Evolutionary conservation across 176 grass and related monocot genomes (phyloP), one percentile per base, ranked within the genome.

Genomic region (Juncus inflexus): DNA sequence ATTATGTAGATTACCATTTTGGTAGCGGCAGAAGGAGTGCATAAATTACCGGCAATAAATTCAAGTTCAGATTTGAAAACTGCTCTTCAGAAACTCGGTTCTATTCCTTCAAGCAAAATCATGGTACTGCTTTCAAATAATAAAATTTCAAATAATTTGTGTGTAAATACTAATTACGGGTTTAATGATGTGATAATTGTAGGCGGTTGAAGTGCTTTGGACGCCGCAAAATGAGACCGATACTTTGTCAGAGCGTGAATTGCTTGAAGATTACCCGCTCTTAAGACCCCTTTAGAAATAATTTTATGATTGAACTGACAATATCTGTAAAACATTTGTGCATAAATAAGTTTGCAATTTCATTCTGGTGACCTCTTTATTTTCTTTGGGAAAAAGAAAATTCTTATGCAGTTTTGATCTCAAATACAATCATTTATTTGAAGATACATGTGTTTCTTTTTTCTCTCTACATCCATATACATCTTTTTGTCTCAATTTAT

Each of bases 161-260:
- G 12, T 52, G 3, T 42, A 36, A 12, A 47, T 38, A 15, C 53
- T 12, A 35, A 43, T 40, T 58, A 55, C 50, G 42, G 12, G 19
- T 6, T 4, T 9, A 38, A 15, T 15, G 9, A 47, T 47, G 9
- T 9, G 43, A 47, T 47, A 47, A 47, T 4, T 63, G 8, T 52
- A 99, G 94, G 94, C 88, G 3, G 88, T 99, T 2, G 94, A 99
- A 80, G 85, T 90, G 49, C 70, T 99, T 7, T 99, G 94, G 94
- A 99, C 89, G 51, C 94, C 94, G 66, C 88, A 99, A 66, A 92
- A 92, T 39, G 89, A 99, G 67, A 84, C 80, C 5, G 94, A 91
- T 76, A 87, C 94, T 9, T 80, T 99, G 56, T 90, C 89, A 14
- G 94, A 92, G 76, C 60, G 78, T 15, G 94, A 99, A 55, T 83